These are phyloP conservation scores for Barnettozyma salicaria DNA, from an alignment of 805 yeast species.

Conservation along the genomic window DNA sequence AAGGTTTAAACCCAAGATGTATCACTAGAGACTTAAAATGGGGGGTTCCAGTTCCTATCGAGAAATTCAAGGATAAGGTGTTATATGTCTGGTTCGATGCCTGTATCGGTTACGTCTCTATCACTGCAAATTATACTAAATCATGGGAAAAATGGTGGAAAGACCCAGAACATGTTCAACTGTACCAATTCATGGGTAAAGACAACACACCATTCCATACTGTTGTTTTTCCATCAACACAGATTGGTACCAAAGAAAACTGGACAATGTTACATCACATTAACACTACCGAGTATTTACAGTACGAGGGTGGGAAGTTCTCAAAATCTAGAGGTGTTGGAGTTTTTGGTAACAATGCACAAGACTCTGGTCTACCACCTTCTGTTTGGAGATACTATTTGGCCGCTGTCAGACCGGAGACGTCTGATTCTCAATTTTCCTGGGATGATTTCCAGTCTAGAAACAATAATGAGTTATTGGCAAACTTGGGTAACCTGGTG, in stretches of 20 bases:
- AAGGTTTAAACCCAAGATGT: slow-evolving; percentile 89
- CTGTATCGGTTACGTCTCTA: slow-evolving; percentile 91
- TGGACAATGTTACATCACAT: slow-evolving; percentile 93
- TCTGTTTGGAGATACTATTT: slow-evolving; percentile 98
- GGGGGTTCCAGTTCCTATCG: slow-evolving; percentile 98
- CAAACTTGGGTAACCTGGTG: slow-evolving; percentile 94
- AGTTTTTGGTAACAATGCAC: slow-evolving; percentile 96
- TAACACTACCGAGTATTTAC: slow-evolving; percentile 92
- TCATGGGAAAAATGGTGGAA: slow-evolving; percentile 93
- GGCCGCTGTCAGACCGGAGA: slow-evolving; percentile 89
- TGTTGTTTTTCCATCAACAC: slow-evolving; percentile 93
- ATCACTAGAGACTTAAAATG: slow-evolving; percentile 95
- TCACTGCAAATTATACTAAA: slow-evolving; percentile 85
- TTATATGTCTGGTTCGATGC: slow-evolving; percentile 99
- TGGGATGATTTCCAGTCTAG: slow-evolving; percentile 95
- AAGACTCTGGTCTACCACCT: slow-evolving; percentile 84
- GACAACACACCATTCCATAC: slow-evolving; percentile 99
- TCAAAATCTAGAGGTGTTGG: slow-evolving; percentile 98
- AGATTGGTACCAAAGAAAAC: slow-evolving; percentile 77
- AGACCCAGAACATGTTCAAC: slow-evolving; percentile 78
- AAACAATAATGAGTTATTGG: slow-evolving; percentile 89
- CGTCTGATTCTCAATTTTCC: slow-evolving; percentile 93
- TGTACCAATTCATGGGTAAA: slow-evolving; percentile 98
- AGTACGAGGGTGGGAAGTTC: slow-evolving; percentile 97
- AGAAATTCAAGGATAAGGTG: slow-evolving; percentile 81